A percentile compares a stretch with the other conserved stretches of the same genome.
Evolutionary conservation across 202 grass and related monocot species (phyloP).

Genomic region (Elaeis oleifera): DNA sequence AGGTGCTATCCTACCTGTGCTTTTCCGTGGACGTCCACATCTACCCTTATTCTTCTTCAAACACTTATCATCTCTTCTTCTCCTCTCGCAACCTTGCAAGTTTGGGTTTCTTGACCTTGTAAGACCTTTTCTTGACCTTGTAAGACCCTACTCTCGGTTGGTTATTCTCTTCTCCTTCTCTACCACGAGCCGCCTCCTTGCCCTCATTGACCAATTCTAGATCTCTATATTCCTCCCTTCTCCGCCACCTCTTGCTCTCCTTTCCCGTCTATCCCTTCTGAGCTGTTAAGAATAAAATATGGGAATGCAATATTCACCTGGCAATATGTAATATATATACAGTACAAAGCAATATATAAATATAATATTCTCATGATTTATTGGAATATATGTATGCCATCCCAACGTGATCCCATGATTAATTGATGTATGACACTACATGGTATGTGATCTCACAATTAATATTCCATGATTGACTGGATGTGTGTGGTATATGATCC

Average conservation of each 20-base stretch:
- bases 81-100: background rate
- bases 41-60: background rate
- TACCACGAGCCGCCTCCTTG: background rate
- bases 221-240: background rate
- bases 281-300: conserved; percentile 23
- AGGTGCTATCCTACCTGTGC: conserved; percentile 42
- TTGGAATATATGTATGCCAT: no score
- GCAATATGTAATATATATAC: background rate
- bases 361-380: no score
- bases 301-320: background rate
- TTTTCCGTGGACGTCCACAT: conserved; percentile 9
- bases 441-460: no score
- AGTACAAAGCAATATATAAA: background rate
- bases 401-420: no score
- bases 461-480: no score
- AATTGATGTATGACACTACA: no score
- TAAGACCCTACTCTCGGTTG: conserved; percentile 24
- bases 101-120: conserved; percentile 57
- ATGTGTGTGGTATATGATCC: no score
- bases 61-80: background rate
- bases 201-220: rapidly evolving
- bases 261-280: conserved; percentile 49
- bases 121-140: conserved; percentile 77
- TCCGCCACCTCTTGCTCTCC: background rate
- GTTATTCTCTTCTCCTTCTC: background rate